Base-by-base conservation (phyloP, 352 stramenopile species). In the Globisporangium rhizosaccharum region DNA sequence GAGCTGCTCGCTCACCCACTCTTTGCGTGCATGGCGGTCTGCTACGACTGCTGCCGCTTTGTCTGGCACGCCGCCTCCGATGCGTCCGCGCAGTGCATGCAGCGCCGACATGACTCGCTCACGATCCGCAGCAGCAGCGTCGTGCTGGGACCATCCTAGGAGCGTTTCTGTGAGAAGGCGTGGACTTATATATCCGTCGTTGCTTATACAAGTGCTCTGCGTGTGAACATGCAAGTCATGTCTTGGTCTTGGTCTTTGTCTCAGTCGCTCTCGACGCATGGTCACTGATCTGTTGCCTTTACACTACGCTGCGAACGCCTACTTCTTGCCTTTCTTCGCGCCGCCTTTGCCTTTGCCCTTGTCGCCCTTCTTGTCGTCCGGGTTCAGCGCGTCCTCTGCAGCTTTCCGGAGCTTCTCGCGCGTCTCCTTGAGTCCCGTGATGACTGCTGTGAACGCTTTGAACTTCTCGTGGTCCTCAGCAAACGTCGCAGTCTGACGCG, bases 271-370 rank as follows among this genome's bases (percentile, higher is more conserved):
- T 2, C 28, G 2, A 5, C 28, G 28, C 28, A 30, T 30, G 28
- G 28, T 30, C 28, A 5, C 28, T 30, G 28, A 2, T 30, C 28
- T 5, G 28, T 30, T 30, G 5, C 28, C 28, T 30, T 5, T 30
- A 30, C 28, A 30, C 28, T 30, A 30, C 28, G 28, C 28, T 2
- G 28, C 28, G 2, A 5, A 30, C 5, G 28, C 28, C 45, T 61
- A 84, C 61, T 93, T 88, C 66, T 92, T 90, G 25, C 70, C 69
- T 54, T 90, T 88, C 60, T 94, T 91, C 53, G 72, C 67, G 26
- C 75, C 58, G 51, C 25, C 62, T 53, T 82, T 81, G 49, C 82
- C 80, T 53, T 87, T 87, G 47, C 78, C 73, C 54, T 87, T 87
- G 53, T 20, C 67, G n/a, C 81, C 79, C 53, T 87, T 87, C 57